Base-by-base conservation (phyloP, 768 basidiomycete species). In the Phanerochaete sordida region DNA sequence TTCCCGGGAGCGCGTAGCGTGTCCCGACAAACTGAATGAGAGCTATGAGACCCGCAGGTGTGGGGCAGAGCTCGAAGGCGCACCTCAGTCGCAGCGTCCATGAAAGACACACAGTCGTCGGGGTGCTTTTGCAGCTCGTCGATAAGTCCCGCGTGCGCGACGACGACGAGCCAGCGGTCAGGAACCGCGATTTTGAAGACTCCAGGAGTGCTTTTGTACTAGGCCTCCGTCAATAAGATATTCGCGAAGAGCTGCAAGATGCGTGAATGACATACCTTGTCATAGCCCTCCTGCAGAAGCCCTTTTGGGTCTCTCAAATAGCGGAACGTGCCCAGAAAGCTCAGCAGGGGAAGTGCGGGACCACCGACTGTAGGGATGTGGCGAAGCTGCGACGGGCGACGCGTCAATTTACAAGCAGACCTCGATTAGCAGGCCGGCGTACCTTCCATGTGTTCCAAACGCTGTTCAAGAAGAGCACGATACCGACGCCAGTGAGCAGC, bases 151-250 rank as follows among this genome's bases (percentile, higher is more conserved):
- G 55, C 37, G 15, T 24, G 31, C 21, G 55, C 44, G 26, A 56
- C 55, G 24, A 56, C 35, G 43, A 56, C 28, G 28, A 56, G 39
- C 55, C 55, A 56, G 16, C 39, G 37, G 28, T 56, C 55, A 13
- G 44, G 19, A 21, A 28, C 21, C 37, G 55, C 33, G 19, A 56
- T 24, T 26, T 56, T 56, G 55, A 56, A 56, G 5, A 56, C 24
- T 5, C 55, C 55, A 9, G 39, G 24, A 7, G 6, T 56, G 55
- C 7, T n/a, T 24, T 46, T 46, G 44, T 46, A 46, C 44, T 46
- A 24, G 6, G n/a, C n/a, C n/a, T n/a, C n/a, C n/a, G n/a, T n/a
- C n/a, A n/a, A n/a, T 9, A 19, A 9, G 37, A 19, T 39, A 9
- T 9, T 39, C 19, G 37, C 37, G 37, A 19, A 39, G 19, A 39